These are phyloP conservation scores for Phytophthora ramorum DNA, from an alignment of 352 stramenopile species.

Conservation along the genomic window DNA sequence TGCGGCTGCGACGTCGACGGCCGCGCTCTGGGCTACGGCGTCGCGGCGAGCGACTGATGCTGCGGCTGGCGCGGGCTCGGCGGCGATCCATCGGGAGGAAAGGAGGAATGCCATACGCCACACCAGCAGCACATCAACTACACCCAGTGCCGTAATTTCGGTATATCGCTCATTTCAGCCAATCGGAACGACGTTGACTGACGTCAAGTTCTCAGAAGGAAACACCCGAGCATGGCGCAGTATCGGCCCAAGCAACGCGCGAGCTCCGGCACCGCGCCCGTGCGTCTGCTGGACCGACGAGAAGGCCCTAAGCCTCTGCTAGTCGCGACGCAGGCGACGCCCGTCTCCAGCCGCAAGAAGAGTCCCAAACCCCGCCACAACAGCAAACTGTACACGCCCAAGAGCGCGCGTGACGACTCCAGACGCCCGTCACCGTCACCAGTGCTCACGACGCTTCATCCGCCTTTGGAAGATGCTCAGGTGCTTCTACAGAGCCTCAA, in stretches of 20 bases:
- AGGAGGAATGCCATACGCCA: background rate
- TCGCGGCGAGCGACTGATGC: conserved; percentile 40
- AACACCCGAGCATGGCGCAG: conserved; percentile 18
- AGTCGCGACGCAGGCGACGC: background rate
- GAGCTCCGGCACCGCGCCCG: conserved; percentile 1
- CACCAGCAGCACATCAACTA: background rate
- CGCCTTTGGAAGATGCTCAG: conserved; percentile 11
- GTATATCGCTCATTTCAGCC: conserved; percentile 8
- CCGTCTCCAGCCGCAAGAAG: background rate
- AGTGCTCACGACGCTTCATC: background rate
- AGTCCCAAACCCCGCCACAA: conserved; percentile 11
- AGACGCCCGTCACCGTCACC: conserved; percentile 5
- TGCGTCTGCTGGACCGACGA: conserved; percentile 17
- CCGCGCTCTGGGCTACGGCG: conserved; percentile 20
- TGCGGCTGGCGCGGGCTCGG: conserved; percentile 19
- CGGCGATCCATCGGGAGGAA: conserved; percentile 29
- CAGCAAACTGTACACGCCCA: conserved; percentile 16
- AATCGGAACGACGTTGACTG: conserved; percentile 6
- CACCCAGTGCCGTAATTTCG: background rate
- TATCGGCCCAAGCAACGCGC: conserved; percentile 15
- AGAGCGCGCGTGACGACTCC: background rate
- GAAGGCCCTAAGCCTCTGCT: background rate
- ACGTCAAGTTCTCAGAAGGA: conserved; percentile 28
- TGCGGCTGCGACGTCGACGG: conserved; percentile 22
- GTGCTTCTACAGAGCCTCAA: conserved; percentile 26